Conservation (phyloP, 805 yeast species). For the Trichomonascus vanleenenianus region DNA sequence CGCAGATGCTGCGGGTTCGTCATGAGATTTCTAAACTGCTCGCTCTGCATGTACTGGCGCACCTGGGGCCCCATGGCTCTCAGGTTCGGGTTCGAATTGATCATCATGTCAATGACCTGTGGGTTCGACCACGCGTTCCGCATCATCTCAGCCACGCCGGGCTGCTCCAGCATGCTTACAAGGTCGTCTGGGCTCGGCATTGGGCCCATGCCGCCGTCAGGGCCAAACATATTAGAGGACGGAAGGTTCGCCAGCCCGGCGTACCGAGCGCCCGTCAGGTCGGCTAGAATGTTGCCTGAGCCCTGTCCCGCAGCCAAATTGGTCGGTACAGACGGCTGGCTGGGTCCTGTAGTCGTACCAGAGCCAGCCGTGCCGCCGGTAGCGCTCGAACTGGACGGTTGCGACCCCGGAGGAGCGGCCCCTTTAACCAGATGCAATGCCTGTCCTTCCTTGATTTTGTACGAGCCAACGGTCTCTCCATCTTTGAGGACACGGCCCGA, state of each 20-base stretch:
- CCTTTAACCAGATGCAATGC: conserved; percentile 86
- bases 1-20: conserved; percentile 57
- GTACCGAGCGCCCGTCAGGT: conserved; percentile 88
- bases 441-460: conserved; percentile 80
- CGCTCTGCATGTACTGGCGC: conserved; percentile 77
- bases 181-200: conserved; percentile 73
- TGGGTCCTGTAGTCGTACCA: conserved; percentile 18
- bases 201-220: conserved; percentile 85
- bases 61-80: conserved; percentile 82
- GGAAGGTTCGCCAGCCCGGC: conserved; percentile 92
- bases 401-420: conserved; percentile 39
- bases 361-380: conserved; percentile 20
- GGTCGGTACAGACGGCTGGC: conserved; percentile 45
- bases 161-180: conserved; percentile 67
- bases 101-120: conserved; percentile 75
- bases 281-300: conserved; percentile 84
- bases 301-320: conserved; percentile 84
- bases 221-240: conserved; percentile 80
- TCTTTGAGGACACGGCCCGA: conserved; percentile 93
- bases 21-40: conserved; percentile 69
- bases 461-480: conserved; percentile 59
- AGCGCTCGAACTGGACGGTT: conserved; percentile 22
- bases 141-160: conserved; percentile 75
- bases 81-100: conserved; percentile 75
- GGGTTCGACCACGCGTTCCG: conserved; percentile 79